Base-by-base conservation (phyloP, 768 basidiomycete genomes). In the Astraeus odoratus region DNA sequence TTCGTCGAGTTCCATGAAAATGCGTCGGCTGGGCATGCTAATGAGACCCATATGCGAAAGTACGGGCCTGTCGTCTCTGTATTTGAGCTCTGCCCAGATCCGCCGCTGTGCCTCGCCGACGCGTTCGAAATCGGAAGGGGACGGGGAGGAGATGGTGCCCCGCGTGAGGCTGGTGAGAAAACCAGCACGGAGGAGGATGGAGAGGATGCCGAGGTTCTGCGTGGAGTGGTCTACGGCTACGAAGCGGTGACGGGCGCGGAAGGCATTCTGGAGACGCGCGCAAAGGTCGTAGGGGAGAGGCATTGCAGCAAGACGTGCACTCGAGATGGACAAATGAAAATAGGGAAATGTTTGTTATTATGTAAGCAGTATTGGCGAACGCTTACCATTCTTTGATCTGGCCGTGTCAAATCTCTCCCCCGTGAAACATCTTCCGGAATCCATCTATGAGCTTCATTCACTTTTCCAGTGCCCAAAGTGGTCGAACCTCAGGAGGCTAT, bases 51-150 rank as follows among this genome's bases (percentile, higher is more conserved):
- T 92, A 52, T 73, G 58, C 42, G 68, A 71, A 49, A 99, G 71
- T 18, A 97, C 90, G 5, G 93, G 89, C 24, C 78, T 72, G 62
- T 96, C 89, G 54, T 90, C 81, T 40, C 95, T 78, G 69, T 95
- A 94, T 68, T 99, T 99, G 52, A 97, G 80, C 41, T 83, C 80
- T 2, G 89, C 89, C 92, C 95, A 96, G 65, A 98, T 87, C 29
- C 92, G 80, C 25, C 76, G 75, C 46, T 91, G 75, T 1, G 81
- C 74, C 24, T 83, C 78, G 49, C 73, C 68, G 9, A 74, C 81
- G 2, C 57, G 51, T 45, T 69, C 56, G 61, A 93, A 97, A 10
- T 70, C 71, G 4, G 57, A 50, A 0, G 93, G 92, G 15, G 76
- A 76, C 2, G 92, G 80, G 0, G 70, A 67, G 6, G 72, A 65